Conservation (phyloP, 257 asterid genomes). For the Solanum tarapatanum region DNA sequence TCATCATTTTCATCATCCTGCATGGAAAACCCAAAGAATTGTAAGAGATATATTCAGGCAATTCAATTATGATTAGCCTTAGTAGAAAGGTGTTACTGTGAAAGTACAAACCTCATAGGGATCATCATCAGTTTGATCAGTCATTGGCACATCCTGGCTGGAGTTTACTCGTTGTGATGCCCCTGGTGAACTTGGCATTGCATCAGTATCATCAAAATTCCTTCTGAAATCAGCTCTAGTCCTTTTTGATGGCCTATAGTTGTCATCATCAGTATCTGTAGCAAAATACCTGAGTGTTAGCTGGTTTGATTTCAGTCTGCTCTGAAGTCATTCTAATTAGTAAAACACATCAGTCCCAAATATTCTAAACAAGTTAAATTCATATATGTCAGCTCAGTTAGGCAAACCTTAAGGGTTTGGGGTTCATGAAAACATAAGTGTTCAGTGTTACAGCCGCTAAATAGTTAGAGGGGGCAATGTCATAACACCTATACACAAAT, state of each 20-base stretch:
- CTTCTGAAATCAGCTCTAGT: slow-evolving; percentile 55
- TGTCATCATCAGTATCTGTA: slow-evolving; percentile 89
- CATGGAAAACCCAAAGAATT: neutral
- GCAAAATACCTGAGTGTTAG: neutral
- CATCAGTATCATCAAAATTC: slow-evolving; percentile 63
- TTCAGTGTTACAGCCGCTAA: neutral
- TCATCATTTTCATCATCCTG: slow-evolving; percentile 89
- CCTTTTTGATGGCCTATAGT: slow-evolving; percentile 74
- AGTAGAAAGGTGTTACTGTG: neutral
- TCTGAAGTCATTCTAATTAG: neutral
- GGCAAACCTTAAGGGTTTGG: neutral
- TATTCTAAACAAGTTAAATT: neutral
- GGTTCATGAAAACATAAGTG: neutral
- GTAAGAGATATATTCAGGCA: neutral
- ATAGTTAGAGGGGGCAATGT: neutral
- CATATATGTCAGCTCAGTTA: neutral
- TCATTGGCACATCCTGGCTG: slow-evolving; percentile 74
- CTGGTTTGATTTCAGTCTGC: neutral
- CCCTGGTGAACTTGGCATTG: slow-evolving; percentile 74
- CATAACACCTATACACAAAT: neutral
- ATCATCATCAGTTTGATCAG: slow-evolving; percentile 86
- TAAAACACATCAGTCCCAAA: neutral
- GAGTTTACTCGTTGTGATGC: slow-evolving; percentile 44
- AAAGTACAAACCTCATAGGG: slow-evolving; percentile 45
- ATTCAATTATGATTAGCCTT: neutral